Percentiles rank a stretch among this genome's conserved stretches.
These are phyloP conservation scores for Mycena indigotica DNA, from an alignment of 768 basidiomycete genomes.

Conservation along the genomic window DNA sequence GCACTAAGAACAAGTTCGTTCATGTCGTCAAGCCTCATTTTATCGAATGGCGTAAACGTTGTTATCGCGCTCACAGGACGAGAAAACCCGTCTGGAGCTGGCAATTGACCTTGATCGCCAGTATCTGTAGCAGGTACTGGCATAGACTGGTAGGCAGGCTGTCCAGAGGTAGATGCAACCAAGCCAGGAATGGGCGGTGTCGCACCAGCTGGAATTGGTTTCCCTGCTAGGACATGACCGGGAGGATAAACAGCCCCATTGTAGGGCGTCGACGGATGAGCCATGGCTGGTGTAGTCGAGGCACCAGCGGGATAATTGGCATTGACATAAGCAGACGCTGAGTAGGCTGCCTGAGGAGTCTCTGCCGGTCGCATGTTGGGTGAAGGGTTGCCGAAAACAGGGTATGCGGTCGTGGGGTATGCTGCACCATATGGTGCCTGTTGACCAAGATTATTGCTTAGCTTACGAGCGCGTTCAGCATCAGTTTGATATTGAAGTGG, in stretches of 20 bases:
- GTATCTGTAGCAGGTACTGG: slow-evolving; percentile 35
- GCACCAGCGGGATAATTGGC: slow-evolving; percentile 40
- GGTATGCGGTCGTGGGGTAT: slow-evolving; percentile 23
- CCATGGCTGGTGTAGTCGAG: no score
- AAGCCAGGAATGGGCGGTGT: slow-evolving; percentile 42
- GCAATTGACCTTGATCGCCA: slow-evolving; percentile 45
- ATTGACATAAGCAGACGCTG: slow-evolving; percentile 36
- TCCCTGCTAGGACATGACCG: slow-evolving; percentile 60
- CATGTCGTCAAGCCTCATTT: slow-evolving; percentile 76
- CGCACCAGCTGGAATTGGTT: slow-evolving; percentile 49
- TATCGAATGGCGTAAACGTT: slow-evolving; percentile 68
- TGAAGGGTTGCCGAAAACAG: slow-evolving; percentile 39
- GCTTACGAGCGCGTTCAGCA: slow-evolving; percentile 38
- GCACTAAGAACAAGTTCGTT: slow-evolving; percentile 67
- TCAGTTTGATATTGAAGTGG: slow-evolving; percentile 52
- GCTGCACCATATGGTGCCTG: slow-evolving; percentile 30
- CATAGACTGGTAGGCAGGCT: slow-evolving; percentile 23
- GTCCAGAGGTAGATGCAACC: slow-evolving; percentile 16
- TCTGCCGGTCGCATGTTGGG: slow-evolving; percentile 55
- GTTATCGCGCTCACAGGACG: slow-evolving; percentile 70
- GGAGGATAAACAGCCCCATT: slow-evolving; percentile 50
- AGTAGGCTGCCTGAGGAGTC: slow-evolving; percentile 38
- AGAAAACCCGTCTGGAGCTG: slow-evolving; percentile 72
- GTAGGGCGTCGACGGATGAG: slow-evolving; percentile 48
- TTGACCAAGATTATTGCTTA: slow-evolving; percentile 42